phyloP scores from a whole-genome alignment of 176 grass and related monocot genomes.

The Bonia amplexicaulis region DNA sequence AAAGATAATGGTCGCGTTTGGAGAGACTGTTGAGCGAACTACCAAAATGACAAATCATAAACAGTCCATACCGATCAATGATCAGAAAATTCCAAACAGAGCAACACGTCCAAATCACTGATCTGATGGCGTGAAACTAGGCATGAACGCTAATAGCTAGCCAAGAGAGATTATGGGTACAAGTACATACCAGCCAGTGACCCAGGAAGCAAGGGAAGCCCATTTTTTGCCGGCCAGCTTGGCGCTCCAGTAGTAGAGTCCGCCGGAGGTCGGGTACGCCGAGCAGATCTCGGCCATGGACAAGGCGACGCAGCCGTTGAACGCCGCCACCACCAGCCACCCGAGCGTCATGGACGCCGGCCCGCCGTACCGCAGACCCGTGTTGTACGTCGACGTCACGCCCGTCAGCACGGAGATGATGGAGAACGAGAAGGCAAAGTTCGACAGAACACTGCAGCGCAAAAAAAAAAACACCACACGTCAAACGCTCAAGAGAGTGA shows the following conservation, averaged over 20 bases:
- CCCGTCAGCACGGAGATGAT: constrained; percentile 61
- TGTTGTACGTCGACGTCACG: constrained; percentile 59
- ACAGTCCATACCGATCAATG: background rate
- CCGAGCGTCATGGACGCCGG: constrained; percentile 56
- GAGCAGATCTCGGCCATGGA: constrained; percentile 97
- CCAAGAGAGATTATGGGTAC: background rate
- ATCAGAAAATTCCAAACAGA: background rate
- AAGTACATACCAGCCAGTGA: constrained; percentile 59
- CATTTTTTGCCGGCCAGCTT: constrained; percentile 62
- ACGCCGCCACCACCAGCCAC: constrained; percentile 36
- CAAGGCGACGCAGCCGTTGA: constrained; percentile 54
- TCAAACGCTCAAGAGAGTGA: background rate
- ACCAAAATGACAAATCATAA: background rate
- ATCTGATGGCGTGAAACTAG: background rate
- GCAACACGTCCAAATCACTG: background rate
- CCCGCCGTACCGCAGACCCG: constrained; percentile 65
- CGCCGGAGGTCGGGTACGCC: constrained; percentile 74
- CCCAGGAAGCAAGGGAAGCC: constrained; percentile 69
- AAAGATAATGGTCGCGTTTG: background rate
- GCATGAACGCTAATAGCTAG: background rate
- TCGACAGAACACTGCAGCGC: background rate
- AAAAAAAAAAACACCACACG: background rate
- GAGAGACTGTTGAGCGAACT: background rate
- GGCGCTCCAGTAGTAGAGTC: constrained; percentile 94
- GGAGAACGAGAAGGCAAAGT: constrained; percentile 49